Evolutionary conservation across 306 rosid species (phyloP), one percentile per base, ranked within the genome.

Genomic region (Mucuna pruriens): DNA sequence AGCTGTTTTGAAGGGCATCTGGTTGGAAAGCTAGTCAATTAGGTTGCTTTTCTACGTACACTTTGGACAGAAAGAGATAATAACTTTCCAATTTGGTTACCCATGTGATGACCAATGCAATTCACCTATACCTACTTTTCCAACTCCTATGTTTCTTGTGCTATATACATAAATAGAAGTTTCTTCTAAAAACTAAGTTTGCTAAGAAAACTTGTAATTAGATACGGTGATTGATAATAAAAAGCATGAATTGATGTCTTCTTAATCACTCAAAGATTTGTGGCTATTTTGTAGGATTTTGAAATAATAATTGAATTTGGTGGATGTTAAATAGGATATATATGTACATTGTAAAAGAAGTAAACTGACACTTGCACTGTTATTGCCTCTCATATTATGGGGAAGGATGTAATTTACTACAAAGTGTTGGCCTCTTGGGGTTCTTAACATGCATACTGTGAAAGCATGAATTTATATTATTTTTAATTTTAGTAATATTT

Each of bases 31-130:
- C 33, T 77, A 70, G 29, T 49, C 11, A 69, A 15, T 36, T 16
- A 58, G 68, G 73, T 26, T 61, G 36, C 79, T 77, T 77, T 71
- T 80, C 22, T 39, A 48, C 71, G 36, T 31, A 76, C 46, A 48
- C 66, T 46, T 82, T 76, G 22, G 44, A 44, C 71, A 76, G 39
- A 23, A 15, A 22, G 42, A 84, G 40, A 75, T 68, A 65, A 76
- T 79, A 44, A 73, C 63, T 82, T 85, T 38, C 33, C 74, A 77
- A 55, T 71, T 48, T 77, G 78, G 84, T 82, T 45, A 57, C 80
- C 84, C 84, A 66, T 62, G 81, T 75, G 83, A 78, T 57, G 84
- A 68, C 71, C 65, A 54, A 34, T 20, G 3, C 22, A 33, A 64
- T 76, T 77, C 52, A 71, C 31, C 66, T 71, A 61, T 4, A 72